phyloP scores from a whole-genome alignment of 1,139 yeast genomes.

The Magnusiomyces tetraspermus region DNA sequence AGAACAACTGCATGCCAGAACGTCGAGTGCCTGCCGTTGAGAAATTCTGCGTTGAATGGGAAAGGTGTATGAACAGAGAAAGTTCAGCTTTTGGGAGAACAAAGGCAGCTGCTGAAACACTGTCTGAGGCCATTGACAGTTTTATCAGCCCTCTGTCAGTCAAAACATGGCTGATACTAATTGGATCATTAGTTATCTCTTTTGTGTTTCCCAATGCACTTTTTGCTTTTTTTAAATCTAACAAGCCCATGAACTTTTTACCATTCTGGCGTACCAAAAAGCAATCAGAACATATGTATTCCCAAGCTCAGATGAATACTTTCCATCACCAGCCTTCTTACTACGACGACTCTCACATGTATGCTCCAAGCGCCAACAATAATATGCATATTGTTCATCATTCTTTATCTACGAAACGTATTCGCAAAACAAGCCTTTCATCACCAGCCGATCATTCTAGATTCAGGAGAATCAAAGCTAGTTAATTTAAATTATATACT shows the following conservation, averaged over 20 bases:
- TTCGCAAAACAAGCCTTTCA: too few relatives aligned
- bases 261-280: neutral
- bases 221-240: constrained; percentile 7
- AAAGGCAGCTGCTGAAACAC: constrained; percentile 66
- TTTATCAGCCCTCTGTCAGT: constrained; percentile 66
- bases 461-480: too few relatives aligned
- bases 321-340: too few relatives aligned
- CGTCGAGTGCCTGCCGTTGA: constrained; percentile 62
- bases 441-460: too few relatives aligned
- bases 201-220: constrained; percentile 10
- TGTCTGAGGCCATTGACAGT: constrained; percentile 74
- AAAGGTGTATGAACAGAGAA: constrained; percentile 76
- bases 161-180: constrained; percentile 53
- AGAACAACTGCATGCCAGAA: constrained; percentile 57
- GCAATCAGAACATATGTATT: neutral
- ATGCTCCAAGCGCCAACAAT: too few relatives aligned
- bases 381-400: too few relatives aligned
- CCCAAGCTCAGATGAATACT: too few relatives aligned
- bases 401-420: too few relatives aligned
- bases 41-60: constrained; percentile 64
- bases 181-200: constrained; percentile 35
- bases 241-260: neutral
- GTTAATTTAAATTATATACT: too few relatives aligned
- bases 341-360: too few relatives aligned
- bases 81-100: constrained; percentile 73